Base-by-base conservation (phyloP, 768 basidiomycete genomes). In the Auricularia cornea region DNA sequence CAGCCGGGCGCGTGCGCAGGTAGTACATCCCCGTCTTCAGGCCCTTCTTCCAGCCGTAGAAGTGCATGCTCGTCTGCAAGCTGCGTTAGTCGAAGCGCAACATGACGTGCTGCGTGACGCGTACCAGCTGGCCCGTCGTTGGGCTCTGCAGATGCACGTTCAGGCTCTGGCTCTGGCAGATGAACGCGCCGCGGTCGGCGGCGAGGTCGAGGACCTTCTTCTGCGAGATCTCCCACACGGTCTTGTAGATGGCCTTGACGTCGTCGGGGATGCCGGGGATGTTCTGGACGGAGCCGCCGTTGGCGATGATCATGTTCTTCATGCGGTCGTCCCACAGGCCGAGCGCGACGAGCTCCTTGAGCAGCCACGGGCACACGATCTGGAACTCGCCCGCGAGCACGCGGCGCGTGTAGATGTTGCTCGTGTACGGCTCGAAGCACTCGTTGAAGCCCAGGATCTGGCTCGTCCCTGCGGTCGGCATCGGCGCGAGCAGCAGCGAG, bases 331-430 rank as follows among this genome's bases (percentile, higher is more conserved):
- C 85, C 97, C 97, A 99, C 6, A 98, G 84, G 35, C 88, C 88
- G 62, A 89, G 90, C 68, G 96, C 92, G 69, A 98, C 96, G 63
- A 99, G 89, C 69, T 99, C 97, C 63, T 94, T 88, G n/a, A 99
- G 85, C 60, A 99, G 84, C 97, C 97, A 98, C 0, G 97, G 97
- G 79, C 94, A 97, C 65, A 98, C 97, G 64, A 99, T 85, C 74
- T 98, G 96, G 90, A 99, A 99, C 80, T 99, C 97, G 60, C 97
- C 97, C 32, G 96, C 94, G n/a, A 99, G 86, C 18, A 98, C 97
- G 71, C 96, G 94, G 61, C 97, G 94, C 59, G 95, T 96, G 76
- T 99, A 98, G 72, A 98, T 96, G 80, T 98, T 98, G 72, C 94
- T 94, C 56, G 96, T 98, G 76, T 98, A 99, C 1, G 97, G 94